Base-by-base conservation (phyloP, 2,329 filamentous ascomycete genomes). In the Lachnum nothofagi region DNA sequence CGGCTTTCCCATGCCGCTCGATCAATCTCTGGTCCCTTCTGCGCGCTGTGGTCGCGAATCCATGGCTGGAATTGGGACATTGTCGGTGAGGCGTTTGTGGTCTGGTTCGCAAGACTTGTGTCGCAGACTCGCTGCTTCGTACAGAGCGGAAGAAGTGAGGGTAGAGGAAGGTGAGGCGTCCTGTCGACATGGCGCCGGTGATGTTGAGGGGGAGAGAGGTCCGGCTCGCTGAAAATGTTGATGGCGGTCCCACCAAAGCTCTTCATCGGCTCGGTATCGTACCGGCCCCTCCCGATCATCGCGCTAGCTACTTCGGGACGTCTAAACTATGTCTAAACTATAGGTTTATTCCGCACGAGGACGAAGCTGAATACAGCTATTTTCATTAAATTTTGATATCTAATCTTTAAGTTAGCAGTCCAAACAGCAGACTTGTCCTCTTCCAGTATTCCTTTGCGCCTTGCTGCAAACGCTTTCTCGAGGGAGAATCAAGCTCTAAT, bases 341-440 rank as follows among this genome's bases (percentile, higher is more conserved):
- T n/a, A n/a, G n/a, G n/a, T n/a, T n/a, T n/a, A n/a, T n/a, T n/a
- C n/a, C n/a, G n/a, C n/a, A n/a, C n/a, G n/a, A n/a, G n/a, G n/a
- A n/a, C n/a, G n/a, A n/a, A n/a, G n/a, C n/a, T n/a, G n/a, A n/a
- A n/a, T n/a, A 19, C 2, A 10, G n/a, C 19, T 19, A 2, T 16
- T 4, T 22, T 17, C 17, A 37, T 37, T 17, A 9, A 8, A 22
- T 17, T 37, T 37, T 19, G n/a, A 23, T 39, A 37, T 44, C 42
- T 27, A 24, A 20, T 50, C 52, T 50, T 52, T 62, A 65, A 25
- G 74, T 75, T 55, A 96, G 69, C 48, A 95, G 70, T 2, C 86
- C 89, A 69, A 96, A 95, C 22, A 96, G 67, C 54, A 96, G 68
- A 65, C 79, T 84, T 9, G 87, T 93, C 61, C 86, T 81, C 71